Conservation (phyloP, 2,329 filamentous ascomycete species). For the Escovopsis sp. region DNA sequence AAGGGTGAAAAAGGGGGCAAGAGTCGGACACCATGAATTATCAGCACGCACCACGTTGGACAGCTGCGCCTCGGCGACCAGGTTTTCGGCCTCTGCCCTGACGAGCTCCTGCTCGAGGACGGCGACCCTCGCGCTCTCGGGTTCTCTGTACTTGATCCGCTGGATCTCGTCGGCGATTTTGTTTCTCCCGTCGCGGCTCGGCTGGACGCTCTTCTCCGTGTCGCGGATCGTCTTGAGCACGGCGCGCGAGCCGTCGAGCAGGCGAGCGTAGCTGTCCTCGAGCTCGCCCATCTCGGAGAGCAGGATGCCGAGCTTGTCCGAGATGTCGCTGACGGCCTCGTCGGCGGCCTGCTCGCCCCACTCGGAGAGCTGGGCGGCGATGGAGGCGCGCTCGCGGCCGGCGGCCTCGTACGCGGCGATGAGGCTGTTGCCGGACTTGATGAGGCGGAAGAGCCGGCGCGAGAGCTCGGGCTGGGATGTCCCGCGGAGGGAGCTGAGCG, state of each 20-base stretch:
- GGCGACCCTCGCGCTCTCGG: constrained; percentile 63
- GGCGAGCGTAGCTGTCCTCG: constrained; percentile 76
- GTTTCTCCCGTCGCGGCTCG: constrained; percentile 69
- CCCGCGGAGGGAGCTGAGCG: constrained; percentile 72
- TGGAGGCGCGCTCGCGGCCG: constrained; percentile 65
- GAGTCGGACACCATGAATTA: not conserved
- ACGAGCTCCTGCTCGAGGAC: constrained; percentile 93
- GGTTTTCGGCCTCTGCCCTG: constrained; percentile 82
- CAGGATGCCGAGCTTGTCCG: constrained; percentile 89
- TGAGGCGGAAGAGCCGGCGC: constrained; percentile 75
- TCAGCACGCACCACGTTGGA: constrained; percentile 64
- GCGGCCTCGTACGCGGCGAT: constrained; percentile 75
- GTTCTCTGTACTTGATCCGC: constrained; percentile 83
- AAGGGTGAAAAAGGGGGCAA: not conserved
- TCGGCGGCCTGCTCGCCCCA: constrained; percentile 92
- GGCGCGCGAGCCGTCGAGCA: constrained; percentile 68
- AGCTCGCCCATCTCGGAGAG: constrained; percentile 87
- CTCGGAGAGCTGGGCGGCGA: constrained; percentile 83
- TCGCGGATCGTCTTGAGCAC: constrained; percentile 87
- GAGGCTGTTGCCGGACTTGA: constrained; percentile 87
- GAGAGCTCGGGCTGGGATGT: constrained; percentile 76
- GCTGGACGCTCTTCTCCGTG: constrained; percentile 89
- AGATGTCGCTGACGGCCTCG: constrained; percentile 74
- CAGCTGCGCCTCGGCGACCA: constrained; percentile 92
- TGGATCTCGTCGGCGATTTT: constrained; percentile 90